phyloP scores from a whole-genome alignment of 108 stramenopile genomes.

The Mediolabrus comicus region DNA sequence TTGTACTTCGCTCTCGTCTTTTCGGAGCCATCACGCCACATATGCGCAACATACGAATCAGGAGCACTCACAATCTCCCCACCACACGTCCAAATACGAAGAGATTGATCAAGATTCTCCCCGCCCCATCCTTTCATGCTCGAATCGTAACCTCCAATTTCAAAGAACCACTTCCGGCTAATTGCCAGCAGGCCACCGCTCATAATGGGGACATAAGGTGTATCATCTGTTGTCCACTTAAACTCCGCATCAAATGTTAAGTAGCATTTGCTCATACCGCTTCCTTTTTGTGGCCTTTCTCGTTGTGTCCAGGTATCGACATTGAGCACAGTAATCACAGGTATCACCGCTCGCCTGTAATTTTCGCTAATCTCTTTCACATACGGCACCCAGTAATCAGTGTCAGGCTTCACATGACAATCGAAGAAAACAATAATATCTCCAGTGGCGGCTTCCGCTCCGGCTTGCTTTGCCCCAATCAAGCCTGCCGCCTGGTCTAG shows the following conservation, averaged over 20 bases:
- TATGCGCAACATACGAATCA: constrained; percentile 40
- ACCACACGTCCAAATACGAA: constrained; percentile 48
- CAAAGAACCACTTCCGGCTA: constrained; percentile 47
- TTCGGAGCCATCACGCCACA: constrained; percentile 34
- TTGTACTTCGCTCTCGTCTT: constrained; percentile 43
- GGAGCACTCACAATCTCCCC: constrained; percentile 44
- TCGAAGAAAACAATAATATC: constrained; percentile 47
- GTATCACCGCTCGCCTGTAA: constrained; percentile 43
- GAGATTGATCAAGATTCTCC: constrained; percentile 41
- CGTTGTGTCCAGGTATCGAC: constrained; percentile 41
- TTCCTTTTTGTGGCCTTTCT: constrained; percentile 20
- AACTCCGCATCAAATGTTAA: constrained; percentile 48
- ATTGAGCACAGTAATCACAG: constrained; percentile 37
- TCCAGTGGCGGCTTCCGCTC: constrained; percentile 38
- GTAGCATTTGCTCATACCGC: constrained; percentile 48
- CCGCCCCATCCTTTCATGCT: constrained; percentile 46
- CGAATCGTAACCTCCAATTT: constrained; percentile 45
- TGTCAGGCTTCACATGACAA: constrained; percentile 41
- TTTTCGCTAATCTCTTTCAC: constrained; percentile 30
- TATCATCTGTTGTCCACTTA: constrained; percentile 23
- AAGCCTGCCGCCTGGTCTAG: constrained; percentile 27
- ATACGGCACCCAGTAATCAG: constrained; percentile 42
- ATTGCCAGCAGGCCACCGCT: constrained; percentile 42
- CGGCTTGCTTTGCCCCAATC: constrained; percentile 41
- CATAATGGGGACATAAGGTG: constrained; percentile 40